Percentiles rank a stretch among this genome's conserved stretches.
phyloP scores from a whole-genome alignment of 495 filamentous ascomycete species.

The Aspergillus baeticus region DNA sequence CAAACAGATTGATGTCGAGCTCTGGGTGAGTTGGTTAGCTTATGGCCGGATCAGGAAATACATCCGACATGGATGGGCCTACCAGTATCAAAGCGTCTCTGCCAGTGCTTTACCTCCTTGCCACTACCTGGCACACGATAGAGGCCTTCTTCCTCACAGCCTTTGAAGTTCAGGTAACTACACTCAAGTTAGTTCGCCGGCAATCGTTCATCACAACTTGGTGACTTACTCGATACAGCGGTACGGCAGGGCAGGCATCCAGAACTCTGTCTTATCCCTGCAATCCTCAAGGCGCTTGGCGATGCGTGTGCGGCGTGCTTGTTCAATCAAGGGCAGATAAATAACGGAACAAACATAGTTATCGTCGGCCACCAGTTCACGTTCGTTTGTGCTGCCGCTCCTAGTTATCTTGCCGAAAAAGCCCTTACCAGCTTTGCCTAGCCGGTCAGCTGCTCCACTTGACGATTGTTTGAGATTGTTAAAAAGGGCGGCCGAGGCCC shows the following conservation, averaged over 20 bases:
- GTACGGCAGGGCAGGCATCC: conserved; percentile 94
- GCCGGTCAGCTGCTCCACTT: conserved; percentile 66
- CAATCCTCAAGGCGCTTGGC: conserved; percentile 80
- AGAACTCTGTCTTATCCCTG: conserved; percentile 90
- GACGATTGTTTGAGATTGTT: conserved; percentile 70
- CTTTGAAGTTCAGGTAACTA: conserved; percentile 85
- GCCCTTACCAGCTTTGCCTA: conserved; percentile 73
- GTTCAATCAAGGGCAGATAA: conserved; percentile 76
- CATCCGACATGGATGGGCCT: conserved; percentile 21
- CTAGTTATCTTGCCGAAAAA: conserved; percentile 74
- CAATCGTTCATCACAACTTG: neutral
- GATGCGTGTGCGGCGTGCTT: conserved; percentile 82
- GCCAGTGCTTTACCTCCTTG: conserved; percentile 81
- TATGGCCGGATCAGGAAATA: neutral
- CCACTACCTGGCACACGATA: conserved; percentile 86
- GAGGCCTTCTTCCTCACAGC: conserved; percentile 84
- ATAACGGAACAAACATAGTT: conserved; percentile 76
- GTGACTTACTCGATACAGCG: conserved; percentile 74
- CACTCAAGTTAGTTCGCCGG: conserved; percentile 13
- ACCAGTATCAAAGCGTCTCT: conserved; percentile 81
- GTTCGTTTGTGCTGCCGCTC: conserved; percentile 68
- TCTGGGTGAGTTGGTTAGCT: conserved; percentile 44
- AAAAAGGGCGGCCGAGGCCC: conserved; percentile 63
- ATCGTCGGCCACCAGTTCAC: conserved; percentile 67
- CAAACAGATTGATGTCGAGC: conserved; percentile 80